Base-by-base conservation (phyloP, 805 yeast species). In the Saccharomycopsis sp. region DNA sequence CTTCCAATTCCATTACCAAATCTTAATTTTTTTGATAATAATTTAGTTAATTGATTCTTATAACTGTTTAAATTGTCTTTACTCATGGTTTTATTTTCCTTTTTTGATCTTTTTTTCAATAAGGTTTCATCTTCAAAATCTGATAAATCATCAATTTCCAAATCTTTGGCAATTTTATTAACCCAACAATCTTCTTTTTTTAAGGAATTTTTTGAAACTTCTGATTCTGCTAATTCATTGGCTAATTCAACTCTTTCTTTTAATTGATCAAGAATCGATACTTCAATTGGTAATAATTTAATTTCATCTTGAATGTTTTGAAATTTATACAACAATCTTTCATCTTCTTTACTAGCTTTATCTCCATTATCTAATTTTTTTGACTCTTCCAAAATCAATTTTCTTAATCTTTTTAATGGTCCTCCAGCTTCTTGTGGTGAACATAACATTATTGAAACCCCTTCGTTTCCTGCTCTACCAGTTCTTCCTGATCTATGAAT, bases 401-500 rank as follows among this genome's bases (percentile, higher is more conserved):
- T 75, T 51, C 89, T 67, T 41, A 89, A 68, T 59, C 83, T 85
- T 53, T 75, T 70, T 47, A 88, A 66, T 0, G 97, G 88, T 0
- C 95, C 95, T 42, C 86, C 70, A 0, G 94, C 86, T 56, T 92
- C 99, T 45, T 83, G 87, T 13, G 96, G 96, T 3, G 95, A 83
- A 53, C 96, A 86, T 40, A 92, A 66, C 74, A 87, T 77, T 37
- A 92, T 79, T 2, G 96, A 81, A n/a, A 92, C 95, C 67, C 98
- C 98, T 56, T 84, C 89, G 27, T 59, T 59, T 1, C 89, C 92
- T 1, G 94, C 96, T 67, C 98, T 80, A 0, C 95, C 97, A n/a
- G 98, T 92, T 71, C 98, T 78, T 46, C 98, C 98, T 1, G 96
- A 84, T 58, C 98, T 72, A 61, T 92, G 98, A 51, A 92, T 79